These are phyloP conservation scores for Nicotiana tomentosiformis DNA, from an alignment of 257 asterid species.

Conservation along the genomic window DNA sequence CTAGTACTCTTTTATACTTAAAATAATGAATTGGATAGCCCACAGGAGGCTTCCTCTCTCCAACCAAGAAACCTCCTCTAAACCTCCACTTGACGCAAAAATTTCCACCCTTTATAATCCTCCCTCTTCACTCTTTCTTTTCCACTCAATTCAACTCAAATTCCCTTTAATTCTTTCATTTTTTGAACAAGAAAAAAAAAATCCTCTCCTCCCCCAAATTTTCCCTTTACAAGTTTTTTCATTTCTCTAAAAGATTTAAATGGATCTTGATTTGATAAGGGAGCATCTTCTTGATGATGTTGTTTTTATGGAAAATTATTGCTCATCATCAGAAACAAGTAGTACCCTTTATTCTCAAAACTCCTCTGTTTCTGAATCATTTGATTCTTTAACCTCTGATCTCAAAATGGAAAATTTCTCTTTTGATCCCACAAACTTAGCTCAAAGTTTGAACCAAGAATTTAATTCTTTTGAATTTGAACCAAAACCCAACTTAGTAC, in stretches of 20 bases:
- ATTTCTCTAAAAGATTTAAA: background rate
- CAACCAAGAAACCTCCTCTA: background rate
- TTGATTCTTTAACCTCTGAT: background rate
- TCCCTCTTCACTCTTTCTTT: background rate
- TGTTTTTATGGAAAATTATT: background rate
- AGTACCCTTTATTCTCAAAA: conserved; percentile 7
- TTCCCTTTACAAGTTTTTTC: too few species aligned
- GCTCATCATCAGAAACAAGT: background rate
- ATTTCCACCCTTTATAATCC: conserved; percentile 10
- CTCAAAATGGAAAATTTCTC: background rate
- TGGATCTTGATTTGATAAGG: conserved; percentile 14
- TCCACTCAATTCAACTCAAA: conserved; percentile 9
- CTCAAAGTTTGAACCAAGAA: background rate
- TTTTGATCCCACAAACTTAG: background rate
- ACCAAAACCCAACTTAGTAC: background rate
- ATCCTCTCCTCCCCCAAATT: background rate
- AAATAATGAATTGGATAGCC: background rate
- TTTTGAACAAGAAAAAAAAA: too few species aligned
- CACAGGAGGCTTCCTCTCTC: background rate
- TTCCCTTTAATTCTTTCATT: background rate
- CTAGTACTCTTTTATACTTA: background rate
- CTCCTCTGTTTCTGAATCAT: background rate
- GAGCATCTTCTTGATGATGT: conserved; percentile 18
- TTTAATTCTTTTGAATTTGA: background rate
- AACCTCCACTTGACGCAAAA: background rate